Percentiles rank a stretch among this genome's conserved stretches.
Evolutionary conservation across 768 basidiomycete species (phyloP).

Genomic region (Suillus americanus): DNA sequence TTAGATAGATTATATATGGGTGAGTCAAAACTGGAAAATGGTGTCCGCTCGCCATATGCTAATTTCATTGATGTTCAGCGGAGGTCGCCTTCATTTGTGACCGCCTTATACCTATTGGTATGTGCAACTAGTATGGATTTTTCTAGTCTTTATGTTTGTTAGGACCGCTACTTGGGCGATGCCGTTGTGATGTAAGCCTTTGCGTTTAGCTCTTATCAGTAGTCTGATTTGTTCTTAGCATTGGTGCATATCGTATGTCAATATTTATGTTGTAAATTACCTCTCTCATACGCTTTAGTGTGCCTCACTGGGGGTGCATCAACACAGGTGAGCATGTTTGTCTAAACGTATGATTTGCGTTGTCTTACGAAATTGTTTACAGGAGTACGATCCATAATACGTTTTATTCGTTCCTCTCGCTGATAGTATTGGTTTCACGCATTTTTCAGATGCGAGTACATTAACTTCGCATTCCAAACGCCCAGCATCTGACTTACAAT

Average conservation of each 20-base stretch:
- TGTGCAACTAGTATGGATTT: slow-evolving; percentile 1
- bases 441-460: slow-evolving; percentile 1
- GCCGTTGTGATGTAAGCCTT: slow-evolving; percentile 26
- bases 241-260: neutral
- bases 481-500: neutral
- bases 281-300: neutral
- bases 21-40: slow-evolving; percentile 10
- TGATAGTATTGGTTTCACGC: neutral
- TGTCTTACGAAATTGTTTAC: neutral
- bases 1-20: slow-evolving; percentile 33
- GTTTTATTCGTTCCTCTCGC: neutral
- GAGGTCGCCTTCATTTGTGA: slow-evolving; percentile 26
- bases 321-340: neutral
- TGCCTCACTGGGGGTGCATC: neutral
- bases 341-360: neutral
- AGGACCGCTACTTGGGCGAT: slow-evolving; percentile 34
- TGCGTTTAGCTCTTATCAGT: neutral
- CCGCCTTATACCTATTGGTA: slow-evolving; percentile 25
- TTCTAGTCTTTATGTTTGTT: slow-evolving; percentile 1
- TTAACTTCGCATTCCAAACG: neutral
- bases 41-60: neutral
- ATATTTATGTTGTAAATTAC: neutral
- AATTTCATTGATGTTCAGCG: slow-evolving; percentile 15
- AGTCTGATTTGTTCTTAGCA: neutral
- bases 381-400: neutral